A percentile compares a stretch with the other conserved stretches of the same genome.
These are phyloP conservation scores for Xylaria sp. DNA, from an alignment of 2,329 filamentous ascomycete species.

Conservation along the genomic window DNA sequence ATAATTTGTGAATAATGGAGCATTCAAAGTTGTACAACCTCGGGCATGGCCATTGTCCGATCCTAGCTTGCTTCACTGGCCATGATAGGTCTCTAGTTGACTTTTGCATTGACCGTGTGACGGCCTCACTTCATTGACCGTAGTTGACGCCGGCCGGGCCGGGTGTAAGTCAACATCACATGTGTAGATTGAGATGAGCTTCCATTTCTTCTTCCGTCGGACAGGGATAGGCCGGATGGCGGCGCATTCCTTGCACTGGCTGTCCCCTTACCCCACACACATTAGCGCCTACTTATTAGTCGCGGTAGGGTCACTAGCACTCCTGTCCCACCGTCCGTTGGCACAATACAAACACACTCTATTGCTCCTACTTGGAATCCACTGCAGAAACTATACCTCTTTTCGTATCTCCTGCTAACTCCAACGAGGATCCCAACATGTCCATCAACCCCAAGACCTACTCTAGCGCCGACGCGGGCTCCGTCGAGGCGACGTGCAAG, in stretches of 20 bases:
- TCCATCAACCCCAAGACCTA: slow-evolving; percentile 15
- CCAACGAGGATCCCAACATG: slow-evolving; percentile 10
- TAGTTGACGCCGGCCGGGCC: too few relatives aligned
- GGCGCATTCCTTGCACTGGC: neutral
- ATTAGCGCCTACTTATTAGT: neutral
- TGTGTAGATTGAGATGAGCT: neutral
- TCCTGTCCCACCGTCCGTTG: neutral
- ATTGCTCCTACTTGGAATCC: neutral
- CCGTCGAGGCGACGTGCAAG: slow-evolving; percentile 40
- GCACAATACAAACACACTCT: neutral
- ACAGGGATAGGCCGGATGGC: too few relatives aligned
- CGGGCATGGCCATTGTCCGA: too few relatives aligned
- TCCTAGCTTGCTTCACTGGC: too few relatives aligned
- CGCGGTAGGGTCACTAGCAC: neutral
- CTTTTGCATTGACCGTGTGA: too few relatives aligned
- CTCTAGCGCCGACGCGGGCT: slow-evolving; percentile 32
- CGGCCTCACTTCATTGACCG: too few relatives aligned
- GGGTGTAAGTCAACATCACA: too few relatives aligned
- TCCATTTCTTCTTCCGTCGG: too few relatives aligned
- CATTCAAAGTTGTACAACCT: too few relatives aligned
- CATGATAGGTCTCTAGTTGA: too few relatives aligned
- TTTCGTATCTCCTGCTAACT: neutral
- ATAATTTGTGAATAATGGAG: too few relatives aligned
- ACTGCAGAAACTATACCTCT: neutral
- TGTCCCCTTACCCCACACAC: neutral